A percentile compares a stretch with the other conserved stretches of the same genome.
These are phyloP conservation scores for Podila horticola DNA, from an alignment of 192 early-diverging fungal species.

Conservation along the genomic window DNA sequence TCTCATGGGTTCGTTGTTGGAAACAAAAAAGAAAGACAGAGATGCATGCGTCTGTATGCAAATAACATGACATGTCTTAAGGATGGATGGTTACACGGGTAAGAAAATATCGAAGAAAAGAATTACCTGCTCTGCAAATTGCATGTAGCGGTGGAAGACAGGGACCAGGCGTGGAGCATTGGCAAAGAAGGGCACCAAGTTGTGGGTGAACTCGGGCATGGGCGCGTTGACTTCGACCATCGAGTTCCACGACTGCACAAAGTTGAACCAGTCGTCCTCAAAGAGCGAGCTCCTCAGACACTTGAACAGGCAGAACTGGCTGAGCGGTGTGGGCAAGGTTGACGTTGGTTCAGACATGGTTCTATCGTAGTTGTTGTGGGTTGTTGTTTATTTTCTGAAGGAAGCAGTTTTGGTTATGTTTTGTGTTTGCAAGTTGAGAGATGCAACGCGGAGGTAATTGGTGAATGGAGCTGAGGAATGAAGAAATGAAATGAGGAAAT, in stretches of 20 bases:
- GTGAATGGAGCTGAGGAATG: background rate
- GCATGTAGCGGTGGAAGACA: constrained; percentile 51
- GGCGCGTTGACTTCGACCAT: constrained; percentile 52
- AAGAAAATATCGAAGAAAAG: background rate
- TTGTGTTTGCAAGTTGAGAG: background rate
- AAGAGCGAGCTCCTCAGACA: constrained; percentile 43
- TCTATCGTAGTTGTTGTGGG: background rate
- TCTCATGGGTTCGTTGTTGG: too few species aligned
- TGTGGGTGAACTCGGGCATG: constrained; percentile 28
- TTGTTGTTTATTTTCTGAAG: background rate
- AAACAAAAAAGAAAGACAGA: too few species aligned
- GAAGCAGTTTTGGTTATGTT: background rate
- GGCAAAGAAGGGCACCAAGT: constrained; percentile 54
- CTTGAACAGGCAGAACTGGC: constrained; percentile 52
- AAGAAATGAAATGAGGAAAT: background rate
- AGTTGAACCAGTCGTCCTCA: constrained; percentile 54
- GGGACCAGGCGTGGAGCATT: constrained; percentile 42
- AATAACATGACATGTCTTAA: too few species aligned
- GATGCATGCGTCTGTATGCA: too few species aligned
- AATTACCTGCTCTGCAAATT: constrained; percentile 35
- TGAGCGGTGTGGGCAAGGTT: constrained; percentile 31
- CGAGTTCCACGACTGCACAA: constrained; percentile 48
- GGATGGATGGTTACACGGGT: too few species aligned
- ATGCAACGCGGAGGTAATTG: background rate
- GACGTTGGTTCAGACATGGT: constrained; percentile 3